phyloP scores from a whole-genome alignment of 345 rosid species.

The Gossypioides kirkii region DNA sequence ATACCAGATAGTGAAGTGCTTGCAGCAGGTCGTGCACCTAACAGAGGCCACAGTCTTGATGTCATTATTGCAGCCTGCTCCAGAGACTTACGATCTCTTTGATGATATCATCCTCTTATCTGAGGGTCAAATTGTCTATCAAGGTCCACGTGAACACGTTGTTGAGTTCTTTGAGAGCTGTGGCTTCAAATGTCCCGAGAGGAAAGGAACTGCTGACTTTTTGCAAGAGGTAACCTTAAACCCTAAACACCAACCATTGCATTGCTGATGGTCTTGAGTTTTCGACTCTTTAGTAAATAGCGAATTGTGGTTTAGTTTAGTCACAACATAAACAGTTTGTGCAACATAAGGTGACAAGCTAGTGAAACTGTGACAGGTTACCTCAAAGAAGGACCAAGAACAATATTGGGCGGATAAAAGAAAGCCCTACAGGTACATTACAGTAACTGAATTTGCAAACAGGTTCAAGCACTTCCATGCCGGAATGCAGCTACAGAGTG shows the following conservation, averaged over 20 bases:
- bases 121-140: constrained; percentile 79
- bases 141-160: constrained; percentile 71
- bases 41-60: constrained; percentile 68
- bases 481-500: constrained; percentile 48
- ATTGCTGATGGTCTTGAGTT: background rate
- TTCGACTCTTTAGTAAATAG: background rate
- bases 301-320: background rate
- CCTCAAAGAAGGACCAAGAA: constrained; percentile 85
- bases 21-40: constrained; percentile 71
- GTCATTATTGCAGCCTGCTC: constrained; percentile 90
- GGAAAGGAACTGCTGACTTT: constrained; percentile 90
- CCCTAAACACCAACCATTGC: background rate
- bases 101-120: constrained; percentile 77
- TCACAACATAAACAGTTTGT: background rate
- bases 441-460: constrained; percentile 54
- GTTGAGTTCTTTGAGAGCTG: constrained; percentile 62
- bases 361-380: constrained; percentile 43
- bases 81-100: constrained; percentile 83
- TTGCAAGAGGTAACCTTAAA: constrained; percentile 64
- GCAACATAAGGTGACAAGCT: background rate
- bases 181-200: constrained; percentile 75
- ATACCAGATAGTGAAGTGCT: constrained; percentile 78
- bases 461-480: constrained; percentile 63
- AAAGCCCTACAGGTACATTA: constrained; percentile 55
- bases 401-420: constrained; percentile 71